Base-by-base conservation (phyloP, 495 filamentous ascomycete genomes). In the Tuber calosporum region DNA sequence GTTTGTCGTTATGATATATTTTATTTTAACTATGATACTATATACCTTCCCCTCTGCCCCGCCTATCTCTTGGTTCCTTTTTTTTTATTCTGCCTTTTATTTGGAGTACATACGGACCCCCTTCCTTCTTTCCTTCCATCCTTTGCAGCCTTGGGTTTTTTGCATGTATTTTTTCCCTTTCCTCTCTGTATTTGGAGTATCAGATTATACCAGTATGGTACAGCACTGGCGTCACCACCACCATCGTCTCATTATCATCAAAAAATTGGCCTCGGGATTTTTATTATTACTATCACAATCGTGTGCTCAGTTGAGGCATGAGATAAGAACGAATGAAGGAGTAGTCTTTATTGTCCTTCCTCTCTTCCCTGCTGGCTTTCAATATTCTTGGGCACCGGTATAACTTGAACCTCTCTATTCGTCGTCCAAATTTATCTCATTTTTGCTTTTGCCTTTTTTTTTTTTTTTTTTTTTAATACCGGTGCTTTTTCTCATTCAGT, bases 51-150 rank as follows among this genome's bases (percentile, higher is more conserved):
- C n/a, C n/a, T n/a, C 48, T 26, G 11, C 48, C 15, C n/a, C n/a
- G n/a, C 53, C 53, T 11, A 26, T 78, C 77, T 78, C 76, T 1
- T 78, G 70, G 68, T 34, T 76, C 72, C 72, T 77, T 72, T 77
- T 78, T 71, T 72, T 45, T 69, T 78, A 73, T 30, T 70, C 66
- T 73, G 11, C 53, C 39, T 45, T 70, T 77, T 77, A 66, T 70
- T 73, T 67, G 75, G 36, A 77, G 76, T 78, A 78, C 72, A 78
- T 78, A 75, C 70, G 72, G 72, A 22, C 73, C 70, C 11, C 48
- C n/a, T 58, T 15, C 34, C 5, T 67, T 68, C 73, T 69, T 43
- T 37, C 37, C 42, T 74, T 73, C 9, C 43, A 40, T 30, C 41
- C 37, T 73, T n/a, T 41, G 38, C 66, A 15, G 19, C n/a, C 73